Percentiles rank a stretch among this genome's conserved stretches.
These are phyloP conservation scores for Aspergillus proliferans DNA, from an alignment of 2,329 filamentous ascomycete species.

Conservation along the genomic window DNA sequence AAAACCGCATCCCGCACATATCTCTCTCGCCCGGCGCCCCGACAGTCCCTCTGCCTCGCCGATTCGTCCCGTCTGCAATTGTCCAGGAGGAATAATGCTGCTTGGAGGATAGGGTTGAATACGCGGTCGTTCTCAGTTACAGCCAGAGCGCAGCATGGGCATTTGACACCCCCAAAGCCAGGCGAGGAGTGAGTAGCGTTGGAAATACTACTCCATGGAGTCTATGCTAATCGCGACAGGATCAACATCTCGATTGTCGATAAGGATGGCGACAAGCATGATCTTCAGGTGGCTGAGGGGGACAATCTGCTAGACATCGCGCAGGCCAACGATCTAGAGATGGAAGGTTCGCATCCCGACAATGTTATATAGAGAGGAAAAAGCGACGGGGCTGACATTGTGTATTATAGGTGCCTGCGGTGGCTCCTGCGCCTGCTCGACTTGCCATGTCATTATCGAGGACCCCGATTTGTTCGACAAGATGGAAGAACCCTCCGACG, in stretches of 20 bases:
- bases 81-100: conserved; percentile 7
- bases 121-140: conserved; percentile 61
- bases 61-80: conserved; percentile 8
- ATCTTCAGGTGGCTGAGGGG: conserved; percentile 73
- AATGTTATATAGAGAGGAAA: background rate
- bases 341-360: conserved; percentile 62
- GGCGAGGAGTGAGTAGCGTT: conserved; percentile 72
- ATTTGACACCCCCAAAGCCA: conserved; percentile 74
- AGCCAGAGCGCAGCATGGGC: conserved; percentile 59
- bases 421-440: conserved; percentile 87
- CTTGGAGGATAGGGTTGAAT: conserved; percentile 2
- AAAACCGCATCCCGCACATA: conserved; percentile 51
- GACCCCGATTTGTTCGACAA: conserved; percentile 68
- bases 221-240: conserved; percentile 40
- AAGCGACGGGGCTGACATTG: background rate
- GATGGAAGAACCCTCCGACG: conserved; percentile 71
- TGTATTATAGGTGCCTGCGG: conserved; percentile 70
- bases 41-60: conserved; percentile 12
- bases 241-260: conserved; percentile 88
- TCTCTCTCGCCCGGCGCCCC: conserved; percentile 18
- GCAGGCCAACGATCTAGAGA: conserved; percentile 89
- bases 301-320: conserved; percentile 95
- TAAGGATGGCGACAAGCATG: conserved; percentile 72
- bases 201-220: background rate
- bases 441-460: conserved; percentile 81